These are phyloP conservation scores for Stevia rebaudiana DNA, from an alignment of 140 eudicot species.

Conservation along the genomic window DNA sequence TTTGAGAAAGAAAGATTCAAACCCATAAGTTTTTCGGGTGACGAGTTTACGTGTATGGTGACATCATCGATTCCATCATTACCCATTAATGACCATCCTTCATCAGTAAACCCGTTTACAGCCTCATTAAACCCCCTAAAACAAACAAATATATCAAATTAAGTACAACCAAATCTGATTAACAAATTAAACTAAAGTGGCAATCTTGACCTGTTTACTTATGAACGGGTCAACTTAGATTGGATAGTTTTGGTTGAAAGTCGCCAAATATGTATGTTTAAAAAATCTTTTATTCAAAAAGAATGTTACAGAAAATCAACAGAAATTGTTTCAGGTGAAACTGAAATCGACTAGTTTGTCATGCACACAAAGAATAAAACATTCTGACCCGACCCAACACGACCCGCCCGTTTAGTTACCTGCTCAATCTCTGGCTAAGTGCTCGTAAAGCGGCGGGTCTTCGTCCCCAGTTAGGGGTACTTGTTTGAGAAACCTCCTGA, in stretches of 20 bases:
- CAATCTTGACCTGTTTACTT: neutral
- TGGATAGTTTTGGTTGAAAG: neutral
- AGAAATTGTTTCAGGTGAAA: neutral
- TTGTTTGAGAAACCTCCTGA: conserved; percentile 70
- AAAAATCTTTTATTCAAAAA: no score
- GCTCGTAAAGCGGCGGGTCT: conserved; percentile 86
- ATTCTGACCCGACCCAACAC: neutral
- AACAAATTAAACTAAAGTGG: neutral
- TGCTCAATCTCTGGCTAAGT: conserved; percentile 78
- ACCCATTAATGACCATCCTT: conserved; percentile 88
- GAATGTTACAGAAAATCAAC: no score
- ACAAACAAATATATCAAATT: neutral
- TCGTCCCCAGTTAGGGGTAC: conserved; percentile 67
- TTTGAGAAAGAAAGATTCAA: conserved; percentile 61
- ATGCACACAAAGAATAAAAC: neutral
- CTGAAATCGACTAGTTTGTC: neutral
- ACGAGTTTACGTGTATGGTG: conserved; percentile 75
- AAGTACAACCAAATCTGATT: neutral
- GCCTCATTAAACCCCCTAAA: conserved; percentile 78
- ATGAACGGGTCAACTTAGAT: neutral
- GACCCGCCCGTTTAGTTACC: conserved; percentile 31
- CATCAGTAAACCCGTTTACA: conserved; percentile 74
- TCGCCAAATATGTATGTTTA: neutral
- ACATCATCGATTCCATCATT: conserved; percentile 83
- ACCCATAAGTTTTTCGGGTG: conserved; percentile 83